Conservation (phyloP, 352 stramenopile genomes). For the Phytophthora citricola region DNA sequence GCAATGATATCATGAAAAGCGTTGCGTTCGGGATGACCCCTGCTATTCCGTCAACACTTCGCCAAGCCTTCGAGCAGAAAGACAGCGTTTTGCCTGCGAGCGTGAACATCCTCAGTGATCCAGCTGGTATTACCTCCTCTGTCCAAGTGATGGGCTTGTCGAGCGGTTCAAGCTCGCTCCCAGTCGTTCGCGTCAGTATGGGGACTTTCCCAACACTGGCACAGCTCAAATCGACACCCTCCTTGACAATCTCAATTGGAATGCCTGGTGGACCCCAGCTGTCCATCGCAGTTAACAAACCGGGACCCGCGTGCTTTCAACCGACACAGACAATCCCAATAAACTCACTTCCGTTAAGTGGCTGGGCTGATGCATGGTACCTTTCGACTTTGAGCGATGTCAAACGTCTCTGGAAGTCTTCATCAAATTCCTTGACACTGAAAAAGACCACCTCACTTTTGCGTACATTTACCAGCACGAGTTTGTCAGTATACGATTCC, state of each 20-base stretch:
- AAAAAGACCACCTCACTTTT: slow-evolving; percentile 43
- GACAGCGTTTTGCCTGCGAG: slow-evolving; percentile 31
- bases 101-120: slow-evolving; percentile 35
- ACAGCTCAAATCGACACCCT: slow-evolving; percentile 13
- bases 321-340: slow-evolving; percentile 13
- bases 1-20: slow-evolving; percentile 25
- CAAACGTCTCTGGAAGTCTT: slow-evolving; percentile 36
- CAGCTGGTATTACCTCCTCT: slow-evolving; percentile 25
- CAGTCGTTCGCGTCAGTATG: slow-evolving; percentile 38
- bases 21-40: slow-evolving; percentile 23
- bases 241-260: slow-evolving; percentile 26
- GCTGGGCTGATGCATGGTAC: slow-evolving; percentile 61
- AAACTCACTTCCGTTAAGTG: slow-evolving; percentile 46
- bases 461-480: slow-evolving; percentile 40
- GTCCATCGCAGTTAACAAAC: slow-evolving; percentile 34
- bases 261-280: slow-evolving; percentile 41
- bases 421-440: slow-evolving; percentile 18
- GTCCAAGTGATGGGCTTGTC: slow-evolving; percentile 31
- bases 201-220: slow-evolving; percentile 19
- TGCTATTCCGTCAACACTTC: slow-evolving; percentile 35
- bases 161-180: slow-evolving; percentile 33
- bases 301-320: slow-evolving; percentile 44
- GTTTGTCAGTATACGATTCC: slow-evolving; percentile 38
- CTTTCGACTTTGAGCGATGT: slow-evolving; percentile 41
- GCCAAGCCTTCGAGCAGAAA: slow-evolving; percentile 36